Conservation (phyloP, 1,284 basidiomycete species). For the Vanrija sp. region DNA sequence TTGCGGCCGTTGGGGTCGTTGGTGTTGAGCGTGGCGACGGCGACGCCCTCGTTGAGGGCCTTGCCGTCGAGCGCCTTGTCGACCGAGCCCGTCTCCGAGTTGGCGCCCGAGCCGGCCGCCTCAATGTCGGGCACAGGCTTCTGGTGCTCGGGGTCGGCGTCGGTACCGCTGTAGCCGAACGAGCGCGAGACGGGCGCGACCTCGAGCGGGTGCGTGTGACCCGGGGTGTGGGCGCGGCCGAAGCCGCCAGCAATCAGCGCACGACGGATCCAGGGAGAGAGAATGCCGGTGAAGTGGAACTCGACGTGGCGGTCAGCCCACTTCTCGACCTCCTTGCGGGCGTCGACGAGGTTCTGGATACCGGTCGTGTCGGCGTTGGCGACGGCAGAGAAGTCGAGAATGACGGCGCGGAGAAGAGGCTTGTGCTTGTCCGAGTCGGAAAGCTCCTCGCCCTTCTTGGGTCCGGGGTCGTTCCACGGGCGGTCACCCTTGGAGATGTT, state of each 20-base stretch:
- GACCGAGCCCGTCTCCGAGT: background rate
- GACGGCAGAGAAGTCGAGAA: conserved; percentile 85
- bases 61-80: conserved; percentile 10
- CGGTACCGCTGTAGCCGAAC: conserved; percentile 22
- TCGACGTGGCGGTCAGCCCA: conserved; percentile 79
- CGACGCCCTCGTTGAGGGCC: background rate
- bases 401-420: conserved; percentile 74
- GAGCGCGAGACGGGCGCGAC: conserved; percentile 67
- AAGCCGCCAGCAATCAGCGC: conserved; percentile 85
- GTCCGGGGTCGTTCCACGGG: conserved; percentile 93
- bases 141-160: conserved; percentile 16
- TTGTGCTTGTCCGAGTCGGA: conserved; percentile 59
- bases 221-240: conserved; percentile 53
- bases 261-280: conserved; percentile 91
- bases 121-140: background rate
- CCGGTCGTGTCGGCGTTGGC: conserved; percentile 65
- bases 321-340: conserved; percentile 77
- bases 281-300: conserved; percentile 60
- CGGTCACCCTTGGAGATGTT: conserved; percentile 64
- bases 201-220: conserved; percentile 50
- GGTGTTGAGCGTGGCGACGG: background rate
- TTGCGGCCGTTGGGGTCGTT: background rate
- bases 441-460: conserved; percentile 52
- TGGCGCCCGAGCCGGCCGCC: background rate
- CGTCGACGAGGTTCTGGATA: conserved; percentile 85